phyloP scores from a whole-genome alignment of 192 early-diverging fungal species.

The Umbelopsis ramanniana region DNA sequence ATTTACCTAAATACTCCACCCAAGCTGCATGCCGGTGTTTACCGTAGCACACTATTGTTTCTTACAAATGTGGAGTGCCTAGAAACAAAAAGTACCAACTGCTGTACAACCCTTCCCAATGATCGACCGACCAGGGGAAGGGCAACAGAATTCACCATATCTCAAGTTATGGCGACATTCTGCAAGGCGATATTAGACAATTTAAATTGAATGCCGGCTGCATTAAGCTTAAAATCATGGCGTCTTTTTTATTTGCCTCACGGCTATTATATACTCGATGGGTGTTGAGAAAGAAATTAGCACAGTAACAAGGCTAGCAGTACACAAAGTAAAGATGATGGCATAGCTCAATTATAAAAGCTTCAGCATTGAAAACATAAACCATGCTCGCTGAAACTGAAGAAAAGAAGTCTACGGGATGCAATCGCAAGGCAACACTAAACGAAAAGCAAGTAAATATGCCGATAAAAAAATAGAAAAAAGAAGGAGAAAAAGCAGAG shows the following conservation, averaged over 20 bases:
- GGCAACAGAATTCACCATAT: no score
- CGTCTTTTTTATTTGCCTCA: not conserved
- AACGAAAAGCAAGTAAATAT: constrained; percentile 4
- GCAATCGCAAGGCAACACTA: constrained; percentile 7
- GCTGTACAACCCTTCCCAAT: no score
- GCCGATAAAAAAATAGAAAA: not conserved
- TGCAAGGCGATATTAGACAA: no score
- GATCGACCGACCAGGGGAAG: no score
- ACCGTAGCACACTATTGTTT: no score
- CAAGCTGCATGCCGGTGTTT: no score
- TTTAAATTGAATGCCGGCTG: no score
- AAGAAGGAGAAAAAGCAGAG: not conserved
- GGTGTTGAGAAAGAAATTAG: not conserved
- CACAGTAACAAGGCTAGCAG: constrained; percentile 4
- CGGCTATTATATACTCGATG: not conserved
- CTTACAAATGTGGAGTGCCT: no score
- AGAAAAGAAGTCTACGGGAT: constrained; percentile 1
- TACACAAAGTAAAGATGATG: not conserved
- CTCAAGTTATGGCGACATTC: no score
- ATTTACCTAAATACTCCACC: no score
- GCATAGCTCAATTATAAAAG: not conserved
- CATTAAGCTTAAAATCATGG: not conserved
- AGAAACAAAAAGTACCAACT: no score
- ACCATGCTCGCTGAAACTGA: not conserved
- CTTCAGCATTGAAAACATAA: not conserved